Evolutionary conservation across 1,139 yeast species (phyloP).

Genomic region (Zygosaccharomyces pseudobailii): DNA sequence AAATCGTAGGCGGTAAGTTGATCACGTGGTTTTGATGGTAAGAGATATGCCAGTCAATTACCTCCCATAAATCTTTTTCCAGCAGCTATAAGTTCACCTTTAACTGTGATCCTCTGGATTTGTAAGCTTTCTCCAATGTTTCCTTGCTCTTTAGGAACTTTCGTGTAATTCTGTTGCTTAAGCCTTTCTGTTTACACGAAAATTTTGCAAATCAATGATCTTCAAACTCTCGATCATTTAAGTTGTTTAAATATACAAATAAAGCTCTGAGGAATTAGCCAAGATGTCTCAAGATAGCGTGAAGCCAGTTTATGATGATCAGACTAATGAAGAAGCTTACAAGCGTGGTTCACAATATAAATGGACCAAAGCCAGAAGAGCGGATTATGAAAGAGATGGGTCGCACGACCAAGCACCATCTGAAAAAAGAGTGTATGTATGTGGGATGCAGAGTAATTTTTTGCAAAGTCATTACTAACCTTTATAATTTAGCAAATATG

Average conservation of each 20-base stretch:
- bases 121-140: too few relatives aligned
- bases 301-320: conserved; percentile 26
- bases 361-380: conserved; percentile 45
- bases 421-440: conserved; percentile 48
- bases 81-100: too few relatives aligned
- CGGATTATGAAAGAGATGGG: conserved; percentile 37
- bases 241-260: background rate
- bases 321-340: conserved; percentile 37
- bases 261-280: background rate
- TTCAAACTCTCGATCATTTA: background rate
- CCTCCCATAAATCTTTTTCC: too few relatives aligned
- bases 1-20: conserved; percentile 1
- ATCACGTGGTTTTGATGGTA: background rate
- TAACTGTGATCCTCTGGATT: too few relatives aligned
- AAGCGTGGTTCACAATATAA: conserved; percentile 44
- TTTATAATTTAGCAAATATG: conserved; percentile 10
- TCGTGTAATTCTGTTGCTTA: background rate
- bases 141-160: background rate
- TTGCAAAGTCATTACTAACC: background rate
- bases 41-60: background rate
- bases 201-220: conserved; percentile 1
- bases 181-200: background rate
- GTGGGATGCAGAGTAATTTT: conserved; percentile 24
- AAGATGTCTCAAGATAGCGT: conserved; percentile 19
- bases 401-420: conserved; percentile 26